phyloP scores from a whole-genome alignment of 305 asterid genomes.

The Fraxinus latifolia region DNA sequence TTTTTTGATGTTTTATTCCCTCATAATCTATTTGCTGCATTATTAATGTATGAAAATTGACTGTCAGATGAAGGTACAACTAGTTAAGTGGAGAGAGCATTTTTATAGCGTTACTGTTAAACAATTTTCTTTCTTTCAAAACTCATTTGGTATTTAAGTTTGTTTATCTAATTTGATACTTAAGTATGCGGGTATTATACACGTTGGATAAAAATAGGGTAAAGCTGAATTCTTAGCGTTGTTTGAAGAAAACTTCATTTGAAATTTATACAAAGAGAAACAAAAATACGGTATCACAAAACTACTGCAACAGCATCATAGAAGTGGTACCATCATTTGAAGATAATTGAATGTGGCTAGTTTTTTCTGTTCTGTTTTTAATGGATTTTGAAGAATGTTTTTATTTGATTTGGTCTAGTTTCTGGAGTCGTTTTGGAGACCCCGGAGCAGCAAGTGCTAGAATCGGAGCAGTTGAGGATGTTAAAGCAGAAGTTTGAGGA shows the following conservation, averaged over 20 bases:
- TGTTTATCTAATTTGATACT: background rate
- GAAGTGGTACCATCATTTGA: background rate
- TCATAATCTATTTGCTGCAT: background rate
- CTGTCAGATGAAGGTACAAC: background rate
- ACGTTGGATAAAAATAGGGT: background rate
- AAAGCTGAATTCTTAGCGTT: background rate
- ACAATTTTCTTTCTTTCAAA: background rate
- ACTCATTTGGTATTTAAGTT: background rate
- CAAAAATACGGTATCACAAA: background rate
- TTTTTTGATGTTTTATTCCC: background rate
- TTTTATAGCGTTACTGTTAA: background rate
- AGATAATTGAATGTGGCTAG: background rate
- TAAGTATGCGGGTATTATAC: background rate
- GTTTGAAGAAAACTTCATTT: background rate
- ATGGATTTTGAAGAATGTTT: background rate
- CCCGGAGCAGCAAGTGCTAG: constrained; percentile 36
- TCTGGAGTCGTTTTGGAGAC: constrained; percentile 36
- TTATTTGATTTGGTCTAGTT: constrained; percentile 28
- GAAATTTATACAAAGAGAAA: background rate
- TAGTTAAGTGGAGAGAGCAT: background rate
- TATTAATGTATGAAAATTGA: background rate
- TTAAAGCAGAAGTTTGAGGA: constrained; percentile 44
- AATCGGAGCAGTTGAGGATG: constrained; percentile 24
- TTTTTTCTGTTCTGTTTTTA: background rate
- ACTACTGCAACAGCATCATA: background rate